These are phyloP conservation scores for Suillus sp. DNA, from an alignment of 768 basidiomycete genomes.

Conservation along the genomic window DNA sequence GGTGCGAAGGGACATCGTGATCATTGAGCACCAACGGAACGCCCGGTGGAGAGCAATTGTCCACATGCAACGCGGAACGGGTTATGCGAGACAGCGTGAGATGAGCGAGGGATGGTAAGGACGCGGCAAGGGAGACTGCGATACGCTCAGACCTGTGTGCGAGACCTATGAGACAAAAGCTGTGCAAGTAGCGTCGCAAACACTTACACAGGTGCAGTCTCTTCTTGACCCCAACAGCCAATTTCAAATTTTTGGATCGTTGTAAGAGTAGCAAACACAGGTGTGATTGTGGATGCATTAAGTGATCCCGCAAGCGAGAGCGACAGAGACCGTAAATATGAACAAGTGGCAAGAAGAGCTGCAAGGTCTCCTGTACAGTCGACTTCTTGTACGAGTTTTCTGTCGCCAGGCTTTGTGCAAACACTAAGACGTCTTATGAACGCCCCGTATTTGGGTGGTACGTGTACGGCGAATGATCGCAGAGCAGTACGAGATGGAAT, in stretches of 20 bases:
- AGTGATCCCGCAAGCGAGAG: constrained; percentile 32
- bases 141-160: constrained; percentile 52
- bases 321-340: constrained; percentile 40
- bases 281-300: constrained; percentile 18
- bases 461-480: constrained; percentile 52
- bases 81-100: constrained; percentile 65
- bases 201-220: constrained; percentile 40
- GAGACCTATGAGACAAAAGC: constrained; percentile 4
- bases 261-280: constrained; percentile 27
- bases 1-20: constrained; percentile 57
- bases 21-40: constrained; percentile 67
- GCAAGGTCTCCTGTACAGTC: constrained; percentile 50
- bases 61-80: constrained; percentile 67
- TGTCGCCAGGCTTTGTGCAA: constrained; percentile 40
- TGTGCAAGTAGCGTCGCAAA: constrained; percentile 10
- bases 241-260: constrained; percentile 24
- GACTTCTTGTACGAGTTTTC: constrained; percentile 28
- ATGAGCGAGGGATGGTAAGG: constrained; percentile 53
- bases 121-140: constrained; percentile 67
- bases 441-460: constrained; percentile 56
- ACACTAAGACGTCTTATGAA: constrained; percentile 53
- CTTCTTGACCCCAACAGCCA: constrained; percentile 34
- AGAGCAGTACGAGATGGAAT: constrained; percentile 51
- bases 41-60: constrained; percentile 42
- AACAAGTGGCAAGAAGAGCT: constrained; percentile 50